phyloP scores from a whole-genome alignment of 768 basidiomycete genomes.

The Auricularia sp. region DNA sequence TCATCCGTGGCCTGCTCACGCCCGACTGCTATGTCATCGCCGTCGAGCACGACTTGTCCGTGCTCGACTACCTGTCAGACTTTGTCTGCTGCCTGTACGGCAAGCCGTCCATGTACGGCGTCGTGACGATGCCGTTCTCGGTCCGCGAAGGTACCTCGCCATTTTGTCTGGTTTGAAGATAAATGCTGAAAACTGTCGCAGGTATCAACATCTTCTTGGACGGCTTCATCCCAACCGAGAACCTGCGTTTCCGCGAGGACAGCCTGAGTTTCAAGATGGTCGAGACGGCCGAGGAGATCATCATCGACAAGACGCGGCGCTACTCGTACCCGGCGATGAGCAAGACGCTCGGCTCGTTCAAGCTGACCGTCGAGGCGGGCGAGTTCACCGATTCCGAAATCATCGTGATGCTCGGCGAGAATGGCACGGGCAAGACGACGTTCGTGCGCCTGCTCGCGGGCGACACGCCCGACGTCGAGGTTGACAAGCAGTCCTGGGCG shows the following conservation, averaged over 20 bases:
- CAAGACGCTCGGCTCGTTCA: slow-evolving; percentile 92
- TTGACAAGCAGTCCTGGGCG: slow-evolving; percentile 66
- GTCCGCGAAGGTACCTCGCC: slow-evolving; percentile 75
- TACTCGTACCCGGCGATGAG: slow-evolving; percentile 93
- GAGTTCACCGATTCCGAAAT: slow-evolving; percentile 99
- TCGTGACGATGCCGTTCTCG: slow-evolving; percentile 97
- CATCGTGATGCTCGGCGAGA: slow-evolving; percentile 98
- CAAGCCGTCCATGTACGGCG: slow-evolving; percentile 94
- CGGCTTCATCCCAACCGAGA: slow-evolving; percentile 97
- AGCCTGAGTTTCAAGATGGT: slow-evolving; percentile 95
- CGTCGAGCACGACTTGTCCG: slow-evolving; percentile 97
- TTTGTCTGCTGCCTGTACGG: slow-evolving; percentile 97
- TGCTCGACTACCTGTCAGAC: slow-evolving; percentile 96
- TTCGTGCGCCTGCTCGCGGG: slow-evolving; percentile 93
- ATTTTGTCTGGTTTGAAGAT: background rate
- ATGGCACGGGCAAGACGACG: slow-evolving; percentile 98
- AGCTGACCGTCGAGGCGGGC: slow-evolving; percentile 83
- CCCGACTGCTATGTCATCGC: slow-evolving; percentile 89
- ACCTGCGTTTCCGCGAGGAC: slow-evolving; percentile 94
- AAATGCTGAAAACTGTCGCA: slow-evolving; percentile 19
- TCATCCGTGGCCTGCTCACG: slow-evolving; percentile 77
- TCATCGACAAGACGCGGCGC: slow-evolving; percentile 77
- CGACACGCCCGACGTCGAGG: slow-evolving; percentile 77
- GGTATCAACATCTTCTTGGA: slow-evolving; percentile 99
- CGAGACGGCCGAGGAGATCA: slow-evolving; percentile 86